Evolutionary conservation across 2,329 filamentous ascomycete species (phyloP).

Genomic region (Chaetomiaceae sp.): DNA sequence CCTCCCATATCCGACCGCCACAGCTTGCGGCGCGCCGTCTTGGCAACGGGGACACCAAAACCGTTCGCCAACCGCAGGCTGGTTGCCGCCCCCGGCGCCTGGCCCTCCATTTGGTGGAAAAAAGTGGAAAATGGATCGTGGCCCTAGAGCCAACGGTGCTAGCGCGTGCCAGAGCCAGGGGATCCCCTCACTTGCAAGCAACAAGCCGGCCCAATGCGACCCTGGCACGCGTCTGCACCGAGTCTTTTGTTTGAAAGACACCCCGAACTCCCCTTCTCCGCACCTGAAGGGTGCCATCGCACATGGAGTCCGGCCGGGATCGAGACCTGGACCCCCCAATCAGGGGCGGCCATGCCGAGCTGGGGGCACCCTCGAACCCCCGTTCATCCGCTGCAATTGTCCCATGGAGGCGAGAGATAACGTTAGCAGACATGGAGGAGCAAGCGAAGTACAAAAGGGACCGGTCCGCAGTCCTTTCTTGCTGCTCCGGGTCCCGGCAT

Average conservation of each 20-base stretch:
- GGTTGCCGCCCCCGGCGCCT: background rate
- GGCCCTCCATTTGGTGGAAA: slow-evolving; percentile 23
- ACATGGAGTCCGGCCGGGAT: slow-evolving; percentile 14
- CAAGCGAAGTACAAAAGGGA: slow-evolving; percentile 24
- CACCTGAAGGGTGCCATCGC: slow-evolving; percentile 11
- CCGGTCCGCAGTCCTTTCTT: slow-evolving; percentile 6
- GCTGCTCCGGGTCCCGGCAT: slow-evolving; percentile 4
- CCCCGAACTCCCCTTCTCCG: slow-evolving; percentile 11
- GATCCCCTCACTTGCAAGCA: slow-evolving; percentile 2
- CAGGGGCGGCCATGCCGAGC: slow-evolving; percentile 6
- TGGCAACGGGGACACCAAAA: slow-evolving; percentile 10
- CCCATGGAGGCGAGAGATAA: slow-evolving; percentile 8
- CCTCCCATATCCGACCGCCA: background rate
- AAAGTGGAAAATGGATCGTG: slow-evolving; percentile 6
- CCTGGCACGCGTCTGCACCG: background rate
- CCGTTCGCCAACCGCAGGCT: slow-evolving; percentile 13
- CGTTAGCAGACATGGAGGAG: too few species aligned
- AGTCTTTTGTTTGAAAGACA: slow-evolving; percentile 2
- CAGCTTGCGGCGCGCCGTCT: slow-evolving; percentile 2
- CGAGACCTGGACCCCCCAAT: slow-evolving; percentile 13
- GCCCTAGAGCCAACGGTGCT: slow-evolving; percentile 2
- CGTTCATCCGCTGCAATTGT: slow-evolving; percentile 12
- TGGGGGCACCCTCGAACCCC: slow-evolving; percentile 2
- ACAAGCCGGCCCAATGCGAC: background rate
- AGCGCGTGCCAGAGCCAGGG: background rate